Evolutionary conservation across 1,284 basidiomycete genomes (phyloP), one percentile per base, ranked within the genome.

Genomic region (Takashimella koratensis): DNA sequence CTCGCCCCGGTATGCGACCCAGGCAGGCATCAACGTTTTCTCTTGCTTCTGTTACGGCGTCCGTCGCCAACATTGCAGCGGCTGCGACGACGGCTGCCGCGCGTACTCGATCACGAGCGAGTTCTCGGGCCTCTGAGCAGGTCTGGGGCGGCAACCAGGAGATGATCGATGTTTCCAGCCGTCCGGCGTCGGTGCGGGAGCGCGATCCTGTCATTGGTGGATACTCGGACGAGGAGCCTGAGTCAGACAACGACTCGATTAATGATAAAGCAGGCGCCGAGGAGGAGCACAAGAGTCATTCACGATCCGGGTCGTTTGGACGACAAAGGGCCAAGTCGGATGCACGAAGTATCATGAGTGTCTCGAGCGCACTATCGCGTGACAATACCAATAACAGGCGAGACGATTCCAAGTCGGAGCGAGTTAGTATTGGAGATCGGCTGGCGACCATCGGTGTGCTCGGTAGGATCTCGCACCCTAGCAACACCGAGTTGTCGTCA

Each of bases 11-110:
- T 62, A 68, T 54, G 70, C 70, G 49, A 59, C 71, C 87, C 10
- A 78, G 87, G 25, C 79, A 86, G 44, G 86, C 88, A 47, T 85
- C 83, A 13, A 83, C 83, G 2, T 91, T 91, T 68, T 89, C 87
- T 13, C 86, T 91, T 52, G 86, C 87, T 5, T 86, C 83, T 61
- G 80, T 92, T 20, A 84, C 87, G 0, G 86, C 84, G 4, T 83
- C 80, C 19, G 78, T 86, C 2, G 83, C 85, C 0, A 80, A 78
- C 21, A 77, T 78, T 5, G 76, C 75, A 2, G 73, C 73, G 45
- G 66, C 74, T 27, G 67, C 73, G 49, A 51, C 51, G 10, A 61
- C 62, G 4, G 62, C 62, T 0, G 70, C 71, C 43, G 65, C 69
- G 39, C 59, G 74, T 20, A 61, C 58, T 13, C 49, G 68, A 20